Conservation (phyloP, 2,329 filamentous ascomycete genomes). For the Cytospora piceae region DNA sequence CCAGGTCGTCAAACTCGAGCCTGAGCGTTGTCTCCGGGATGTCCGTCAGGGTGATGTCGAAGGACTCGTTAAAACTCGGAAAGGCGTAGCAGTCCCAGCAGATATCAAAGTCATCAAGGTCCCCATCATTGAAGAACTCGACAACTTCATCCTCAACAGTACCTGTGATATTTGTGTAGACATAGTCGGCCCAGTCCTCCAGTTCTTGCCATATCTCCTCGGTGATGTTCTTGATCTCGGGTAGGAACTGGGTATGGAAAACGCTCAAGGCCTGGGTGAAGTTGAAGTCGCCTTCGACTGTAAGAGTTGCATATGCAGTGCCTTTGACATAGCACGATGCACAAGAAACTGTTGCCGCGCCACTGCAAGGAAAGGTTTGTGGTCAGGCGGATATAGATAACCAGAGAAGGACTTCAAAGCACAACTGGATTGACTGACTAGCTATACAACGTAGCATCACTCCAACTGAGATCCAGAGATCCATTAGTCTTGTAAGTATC, state of each 20-base stretch:
- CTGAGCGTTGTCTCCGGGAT: slow-evolving; percentile 48
- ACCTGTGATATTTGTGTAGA: slow-evolving; percentile 38
- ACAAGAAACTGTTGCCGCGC: slow-evolving; percentile 48
- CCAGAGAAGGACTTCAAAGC: not conserved
- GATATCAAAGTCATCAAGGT: slow-evolving; percentile 36
- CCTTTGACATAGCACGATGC: slow-evolving; percentile 56
- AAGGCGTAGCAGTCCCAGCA: slow-evolving; percentile 40
- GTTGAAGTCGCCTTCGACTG: slow-evolving; percentile 48
- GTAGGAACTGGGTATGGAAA: slow-evolving; percentile 39
- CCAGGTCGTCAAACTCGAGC: slow-evolving; percentile 55
- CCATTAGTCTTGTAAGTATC: slow-evolving; percentile 38
- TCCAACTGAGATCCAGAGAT: slow-evolving; percentile 45
- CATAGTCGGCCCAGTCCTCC: slow-evolving; percentile 36
- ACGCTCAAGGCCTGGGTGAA: slow-evolving; percentile 40
- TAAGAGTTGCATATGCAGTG: slow-evolving; percentile 47
- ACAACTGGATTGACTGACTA: slow-evolving; percentile 33
- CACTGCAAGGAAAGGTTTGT: not conserved
- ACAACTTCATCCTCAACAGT: slow-evolving; percentile 35
- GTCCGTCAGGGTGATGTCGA: slow-evolving; percentile 48
- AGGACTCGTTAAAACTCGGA: slow-evolving; percentile 45
- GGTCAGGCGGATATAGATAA: slow-evolving; percentile 8
- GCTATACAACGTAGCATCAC: slow-evolving; percentile 43
- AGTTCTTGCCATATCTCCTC: slow-evolving; percentile 12
- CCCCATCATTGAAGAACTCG: slow-evolving; percentile 35
- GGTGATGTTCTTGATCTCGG: slow-evolving; percentile 42